phyloP scores from a whole-genome alignment of 2,329 filamentous ascomycete species.

The Chaetomiaceae sp. region DNA sequence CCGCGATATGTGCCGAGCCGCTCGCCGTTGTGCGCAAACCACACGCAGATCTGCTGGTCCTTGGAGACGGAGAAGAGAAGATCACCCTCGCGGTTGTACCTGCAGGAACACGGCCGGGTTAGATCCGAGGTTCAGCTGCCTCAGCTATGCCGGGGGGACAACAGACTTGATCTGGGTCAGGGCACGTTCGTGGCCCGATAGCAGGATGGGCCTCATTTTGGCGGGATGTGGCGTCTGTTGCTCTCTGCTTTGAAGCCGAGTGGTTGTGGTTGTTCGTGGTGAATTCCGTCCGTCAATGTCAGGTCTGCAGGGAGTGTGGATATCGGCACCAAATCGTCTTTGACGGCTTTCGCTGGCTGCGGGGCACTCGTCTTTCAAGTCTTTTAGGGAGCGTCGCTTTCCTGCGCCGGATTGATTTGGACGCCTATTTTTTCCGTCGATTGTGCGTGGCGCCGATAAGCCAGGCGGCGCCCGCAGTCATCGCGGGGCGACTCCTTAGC shows the following conservation, averaged over 20 bases:
- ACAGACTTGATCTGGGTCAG: conserved; percentile 85
- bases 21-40: conserved; percentile 97
- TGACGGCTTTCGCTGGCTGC: conserved; percentile 12
- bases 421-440: conserved; percentile 23
- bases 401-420: conserved; percentile 16
- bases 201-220: conserved; percentile 91
- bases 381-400: conserved; percentile 9
- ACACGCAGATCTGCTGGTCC: conserved; percentile 94
- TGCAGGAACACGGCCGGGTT: conserved; percentile 28
- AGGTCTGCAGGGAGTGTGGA: conserved; percentile 3
- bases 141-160: background rate
- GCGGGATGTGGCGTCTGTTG: conserved; percentile 4
- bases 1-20: conserved; percentile 93
- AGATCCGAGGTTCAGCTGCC: background rate
- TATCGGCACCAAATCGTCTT: conserved; percentile 5
- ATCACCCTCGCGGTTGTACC: conserved; percentile 92
- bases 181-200: conserved; percentile 94
- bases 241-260: background rate
- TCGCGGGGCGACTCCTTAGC: conserved; percentile 20
- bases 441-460: conserved; percentile 23
- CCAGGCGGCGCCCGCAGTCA: conserved; percentile 7
- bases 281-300: conserved; percentile 2
- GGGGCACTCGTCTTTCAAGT: conserved; percentile 9
- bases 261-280: background rate
- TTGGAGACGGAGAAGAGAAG: conserved; percentile 93